These are phyloP conservation scores for Conringia planisiliqua DNA, from an alignment of 345 rosid species.

Conservation along the genomic window DNA sequence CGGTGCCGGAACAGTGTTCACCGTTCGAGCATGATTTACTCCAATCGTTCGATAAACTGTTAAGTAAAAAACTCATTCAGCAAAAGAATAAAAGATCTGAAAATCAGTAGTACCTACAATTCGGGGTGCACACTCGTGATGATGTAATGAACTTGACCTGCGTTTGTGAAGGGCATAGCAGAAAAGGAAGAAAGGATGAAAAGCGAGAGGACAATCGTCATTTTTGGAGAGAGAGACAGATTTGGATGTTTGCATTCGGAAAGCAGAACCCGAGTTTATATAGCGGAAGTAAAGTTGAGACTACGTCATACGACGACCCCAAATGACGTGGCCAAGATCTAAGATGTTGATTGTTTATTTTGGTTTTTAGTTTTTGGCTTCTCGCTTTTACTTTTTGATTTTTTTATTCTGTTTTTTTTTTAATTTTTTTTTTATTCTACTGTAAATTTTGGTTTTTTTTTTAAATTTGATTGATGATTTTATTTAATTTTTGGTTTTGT, in stretches of 20 bases:
- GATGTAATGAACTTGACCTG: conserved; percentile 27
- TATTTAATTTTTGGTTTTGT: too few species aligned
- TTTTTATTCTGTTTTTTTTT: too few species aligned
- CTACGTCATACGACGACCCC: too few species aligned
- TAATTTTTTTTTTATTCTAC: too few species aligned
- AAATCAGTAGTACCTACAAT: too few species aligned
- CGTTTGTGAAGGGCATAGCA: conserved; percentile 9
- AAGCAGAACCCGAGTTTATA: conserved; percentile 4
- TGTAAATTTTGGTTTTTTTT: too few species aligned
- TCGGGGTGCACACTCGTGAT: not conserved
- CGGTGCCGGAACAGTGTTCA: too few species aligned
- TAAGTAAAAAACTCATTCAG: not conserved
- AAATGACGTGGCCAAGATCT: too few species aligned
- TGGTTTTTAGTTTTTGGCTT: too few species aligned
- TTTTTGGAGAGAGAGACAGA: conserved; percentile 1
- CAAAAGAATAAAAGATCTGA: not conserved
- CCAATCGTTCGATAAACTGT: conserved; percentile 57
- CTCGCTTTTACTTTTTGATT: too few species aligned
- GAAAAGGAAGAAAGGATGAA: conserved; percentile 31
- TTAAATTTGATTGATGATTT: too few species aligned
- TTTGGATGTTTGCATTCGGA: not conserved
- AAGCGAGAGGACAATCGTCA: not conserved
- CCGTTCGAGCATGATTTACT: conserved; percentile 55
- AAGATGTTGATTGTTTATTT: conserved; percentile 16
- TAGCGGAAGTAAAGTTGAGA: not conserved